These are phyloP conservation scores for Orbilia javanica DNA, from an alignment of 2,329 filamentous ascomycete genomes.

Conservation along the genomic window DNA sequence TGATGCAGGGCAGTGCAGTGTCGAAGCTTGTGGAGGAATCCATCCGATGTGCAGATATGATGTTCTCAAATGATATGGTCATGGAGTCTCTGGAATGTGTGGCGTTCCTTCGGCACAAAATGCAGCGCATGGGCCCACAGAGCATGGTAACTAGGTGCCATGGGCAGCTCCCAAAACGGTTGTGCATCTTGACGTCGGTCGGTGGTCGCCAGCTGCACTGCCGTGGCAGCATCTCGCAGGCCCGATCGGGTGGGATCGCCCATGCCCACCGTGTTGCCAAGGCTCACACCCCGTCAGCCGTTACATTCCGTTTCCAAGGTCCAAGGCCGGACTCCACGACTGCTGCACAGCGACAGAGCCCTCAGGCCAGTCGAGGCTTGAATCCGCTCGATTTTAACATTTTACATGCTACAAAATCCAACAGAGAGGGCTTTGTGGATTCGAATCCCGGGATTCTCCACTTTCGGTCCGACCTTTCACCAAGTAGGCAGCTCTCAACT, in stretches of 20 bases:
- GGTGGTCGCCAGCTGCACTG: background rate
- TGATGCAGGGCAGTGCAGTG: background rate
- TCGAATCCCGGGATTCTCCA: slow-evolving; percentile 4
- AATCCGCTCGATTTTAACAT: background rate
- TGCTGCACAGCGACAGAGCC: too few species aligned
- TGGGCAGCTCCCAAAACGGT: slow-evolving; percentile 19
- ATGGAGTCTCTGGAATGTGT: background rate
- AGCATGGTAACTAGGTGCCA: too few species aligned
- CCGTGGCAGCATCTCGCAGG: slow-evolving; percentile 10
- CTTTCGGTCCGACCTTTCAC: background rate
- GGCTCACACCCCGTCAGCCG: slow-evolving; percentile 8
- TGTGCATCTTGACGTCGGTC: background rate
- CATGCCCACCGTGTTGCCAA: background rate
- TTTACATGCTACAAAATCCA: too few species aligned
- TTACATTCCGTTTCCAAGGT: slow-evolving; percentile 7
- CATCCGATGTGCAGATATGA: background rate
- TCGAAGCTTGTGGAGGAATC: background rate
- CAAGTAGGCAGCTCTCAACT: background rate
- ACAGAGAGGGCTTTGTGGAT: too few species aligned
- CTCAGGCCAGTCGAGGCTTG: slow-evolving; percentile 22
- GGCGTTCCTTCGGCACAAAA: background rate
- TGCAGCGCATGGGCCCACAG: slow-evolving; percentile 13
- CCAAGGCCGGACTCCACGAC: background rate
- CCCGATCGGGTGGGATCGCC: slow-evolving; percentile 7
- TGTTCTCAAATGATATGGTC: slow-evolving; percentile 20